phyloP scores from a whole-genome alignment of 768 basidiomycete genomes.

The Tephrocybe sp. region DNA sequence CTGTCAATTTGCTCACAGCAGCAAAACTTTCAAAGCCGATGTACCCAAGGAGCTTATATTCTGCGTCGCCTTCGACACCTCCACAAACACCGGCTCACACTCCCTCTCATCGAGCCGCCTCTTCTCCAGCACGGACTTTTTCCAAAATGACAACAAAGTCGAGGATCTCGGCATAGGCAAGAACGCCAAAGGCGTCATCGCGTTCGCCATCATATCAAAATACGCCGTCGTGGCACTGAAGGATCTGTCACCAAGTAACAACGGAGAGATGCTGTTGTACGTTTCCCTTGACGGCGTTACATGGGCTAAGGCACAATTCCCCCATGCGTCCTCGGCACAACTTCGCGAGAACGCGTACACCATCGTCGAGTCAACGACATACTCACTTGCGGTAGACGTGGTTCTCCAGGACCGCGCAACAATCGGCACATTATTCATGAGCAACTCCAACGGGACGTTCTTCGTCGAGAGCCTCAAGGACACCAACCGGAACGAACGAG shows the following conservation, averaged over 20 bases:
- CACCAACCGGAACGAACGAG: constrained; percentile 86
- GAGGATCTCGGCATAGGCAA: constrained; percentile 88
- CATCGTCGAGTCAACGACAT: constrained; percentile 89
- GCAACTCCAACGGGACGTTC: constrained; percentile 94
- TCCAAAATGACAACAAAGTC: constrained; percentile 54
- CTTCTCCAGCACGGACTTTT: constrained; percentile 86
- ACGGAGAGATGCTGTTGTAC: constrained; percentile 80
- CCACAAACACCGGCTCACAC: constrained; percentile 43
- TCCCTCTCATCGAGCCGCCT: constrained; percentile 64
- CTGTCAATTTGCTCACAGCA: constrained; percentile 91
- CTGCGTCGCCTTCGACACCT: constrained; percentile 84
- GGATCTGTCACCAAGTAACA: constrained; percentile 51
- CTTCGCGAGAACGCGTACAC: constrained; percentile 94
- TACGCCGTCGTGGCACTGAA: constrained; percentile 90
- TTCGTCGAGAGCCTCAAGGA: constrained; percentile 90
- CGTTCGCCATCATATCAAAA: constrained; percentile 89
- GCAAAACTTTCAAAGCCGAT: constrained; percentile 75
- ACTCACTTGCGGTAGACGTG: constrained; percentile 94
- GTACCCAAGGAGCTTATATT: constrained; percentile 77
- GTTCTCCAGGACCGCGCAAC: constrained; percentile 61
- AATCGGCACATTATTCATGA: constrained; percentile 92
- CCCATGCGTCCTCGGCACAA: constrained; percentile 77
- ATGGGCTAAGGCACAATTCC: constrained; percentile 92
- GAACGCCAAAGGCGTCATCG: constrained; percentile 85
- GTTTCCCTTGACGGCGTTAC: constrained; percentile 78